Conservation (phyloP, 495 filamentous ascomycete genomes). For the Lophiostoma macrostomum region DNA sequence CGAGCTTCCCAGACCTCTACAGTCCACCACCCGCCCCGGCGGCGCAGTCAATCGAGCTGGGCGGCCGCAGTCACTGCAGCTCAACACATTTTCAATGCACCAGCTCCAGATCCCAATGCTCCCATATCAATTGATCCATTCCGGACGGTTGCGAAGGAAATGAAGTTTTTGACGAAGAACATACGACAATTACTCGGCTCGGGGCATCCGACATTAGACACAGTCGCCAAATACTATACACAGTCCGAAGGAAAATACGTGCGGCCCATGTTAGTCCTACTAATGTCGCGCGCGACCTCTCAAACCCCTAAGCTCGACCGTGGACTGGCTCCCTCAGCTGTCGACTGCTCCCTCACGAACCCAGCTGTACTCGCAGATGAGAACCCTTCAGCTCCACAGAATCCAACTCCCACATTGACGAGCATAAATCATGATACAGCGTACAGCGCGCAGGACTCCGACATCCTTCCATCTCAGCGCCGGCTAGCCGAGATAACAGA, state of each 20-base stretch:
- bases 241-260: slow-evolving; percentile 94
- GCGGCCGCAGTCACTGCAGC: slow-evolving; percentile 74
- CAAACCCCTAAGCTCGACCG: slow-evolving; percentile 63
- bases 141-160: slow-evolving; percentile 80
- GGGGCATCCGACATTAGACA: slow-evolving; percentile 89
- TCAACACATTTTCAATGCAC: slow-evolving; percentile 67
- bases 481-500: slow-evolving; percentile 95
- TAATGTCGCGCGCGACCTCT: slow-evolving; percentile 92
- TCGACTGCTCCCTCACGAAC: slow-evolving; percentile 77
- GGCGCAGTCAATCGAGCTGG: slow-evolving; percentile 52
- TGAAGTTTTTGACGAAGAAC: slow-evolving; percentile 89
- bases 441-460: slow-evolving; percentile 55
- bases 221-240: slow-evolving; percentile 98
- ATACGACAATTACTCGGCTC: slow-evolving; percentile 85
- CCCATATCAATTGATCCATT: slow-evolving; percentile 46
- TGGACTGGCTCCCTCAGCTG: slow-evolving; percentile 40
- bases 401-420: slow-evolving; percentile 45
- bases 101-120: slow-evolving; percentile 40
- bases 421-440: slow-evolving; percentile 50
- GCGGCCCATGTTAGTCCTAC: slow-evolving; percentile 84
- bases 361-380: slow-evolving; percentile 70
- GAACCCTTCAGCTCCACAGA: slow-evolving; percentile 58
- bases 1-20: slow-evolving; percentile 6
- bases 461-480: slow-evolving; percentile 88
- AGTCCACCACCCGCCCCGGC: slow-evolving; percentile 35